A percentile compares a stretch with the other conserved stretches of the same genome.
These are phyloP conservation scores for Emmonsia crescens DNA, from an alignment of 2,329 filamentous ascomycete genomes.

Conservation along the genomic window DNA sequence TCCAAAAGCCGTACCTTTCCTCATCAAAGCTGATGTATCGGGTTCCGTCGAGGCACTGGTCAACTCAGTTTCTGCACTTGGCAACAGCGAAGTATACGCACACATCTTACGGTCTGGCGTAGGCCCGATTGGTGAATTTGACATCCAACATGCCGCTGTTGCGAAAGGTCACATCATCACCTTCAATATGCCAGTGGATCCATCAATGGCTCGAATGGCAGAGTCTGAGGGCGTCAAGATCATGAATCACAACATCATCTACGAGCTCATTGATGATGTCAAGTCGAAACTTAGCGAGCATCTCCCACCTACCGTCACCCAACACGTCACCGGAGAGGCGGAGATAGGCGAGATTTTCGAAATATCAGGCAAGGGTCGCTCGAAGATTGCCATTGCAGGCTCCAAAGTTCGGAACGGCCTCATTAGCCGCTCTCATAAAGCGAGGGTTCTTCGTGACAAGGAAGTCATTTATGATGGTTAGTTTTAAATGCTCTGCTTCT, in stretches of 20 bases:
- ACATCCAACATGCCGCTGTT: constrained; percentile 74
- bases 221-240: constrained; percentile 62
- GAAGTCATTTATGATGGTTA: constrained; percentile 72
- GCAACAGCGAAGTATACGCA: constrained; percentile 72
- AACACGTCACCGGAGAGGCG: constrained; percentile 73
- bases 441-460: constrained; percentile 60
- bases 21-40: constrained; percentile 85
- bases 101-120: constrained; percentile 67
- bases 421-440: constrained; percentile 52
- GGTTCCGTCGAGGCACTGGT: constrained; percentile 87
- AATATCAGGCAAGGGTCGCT: constrained; percentile 64
- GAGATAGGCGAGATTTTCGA: constrained; percentile 74
- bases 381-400: constrained; percentile 68
- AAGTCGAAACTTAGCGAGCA: constrained; percentile 54
- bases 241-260: constrained; percentile 64
- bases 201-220: constrained; percentile 58
- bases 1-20: constrained; percentile 58
- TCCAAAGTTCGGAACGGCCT: constrained; percentile 76
- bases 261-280: constrained; percentile 40
- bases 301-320: constrained; percentile 55
- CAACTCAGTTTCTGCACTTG: constrained; percentile 63
- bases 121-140: constrained; percentile 71
- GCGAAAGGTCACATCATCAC: constrained; percentile 69
- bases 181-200: constrained; percentile 67
- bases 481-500: constrained; percentile 25